Conservation (phyloP, 2,329 filamentous ascomycete genomes). For the Elsinoe perseae region DNA sequence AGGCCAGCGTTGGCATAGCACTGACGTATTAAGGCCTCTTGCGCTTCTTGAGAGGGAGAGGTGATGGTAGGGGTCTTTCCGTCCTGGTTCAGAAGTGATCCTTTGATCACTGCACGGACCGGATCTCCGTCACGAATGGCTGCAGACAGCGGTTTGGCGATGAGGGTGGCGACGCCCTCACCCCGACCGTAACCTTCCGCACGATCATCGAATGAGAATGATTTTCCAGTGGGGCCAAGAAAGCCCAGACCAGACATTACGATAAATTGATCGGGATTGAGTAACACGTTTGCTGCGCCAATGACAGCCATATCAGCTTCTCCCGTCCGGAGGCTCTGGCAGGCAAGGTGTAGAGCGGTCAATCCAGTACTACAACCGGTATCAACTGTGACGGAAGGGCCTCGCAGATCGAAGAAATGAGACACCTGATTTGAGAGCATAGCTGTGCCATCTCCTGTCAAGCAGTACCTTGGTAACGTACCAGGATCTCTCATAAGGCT, state of each 20-base stretch:
- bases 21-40: conserved; percentile 30
- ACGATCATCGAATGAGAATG: conserved; percentile 27
- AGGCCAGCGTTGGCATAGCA: conserved; percentile 33
- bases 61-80: conserved; percentile 36
- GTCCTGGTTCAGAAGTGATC: conserved; percentile 32
- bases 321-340: conserved; percentile 25
- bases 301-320: conserved; percentile 13
- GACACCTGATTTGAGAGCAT: conserved; percentile 23
- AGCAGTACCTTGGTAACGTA: conserved; percentile 20
- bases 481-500: conserved; percentile 13
- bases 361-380: conserved; percentile 42
- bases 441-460: conserved; percentile 20
- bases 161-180: conserved; percentile 45
- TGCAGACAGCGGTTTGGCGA: conserved; percentile 44
- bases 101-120: conserved; percentile 35
- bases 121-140: conserved; percentile 43
- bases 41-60: conserved; percentile 31
- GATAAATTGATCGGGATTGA: conserved; percentile 22
- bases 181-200: conserved; percentile 47
- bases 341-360: conserved; percentile 29
- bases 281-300: conserved; percentile 25
- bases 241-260: conserved; percentile 23
- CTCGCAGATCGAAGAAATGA: conserved; percentile 23
- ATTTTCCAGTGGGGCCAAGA: conserved; percentile 27
- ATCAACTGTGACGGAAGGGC: conserved; percentile 29